A percentile compares a stretch with the other conserved stretches of the same genome.
phyloP scores from a whole-genome alignment of 495 filamentous ascomycete genomes.

The Penicillium atrosanguineum region DNA sequence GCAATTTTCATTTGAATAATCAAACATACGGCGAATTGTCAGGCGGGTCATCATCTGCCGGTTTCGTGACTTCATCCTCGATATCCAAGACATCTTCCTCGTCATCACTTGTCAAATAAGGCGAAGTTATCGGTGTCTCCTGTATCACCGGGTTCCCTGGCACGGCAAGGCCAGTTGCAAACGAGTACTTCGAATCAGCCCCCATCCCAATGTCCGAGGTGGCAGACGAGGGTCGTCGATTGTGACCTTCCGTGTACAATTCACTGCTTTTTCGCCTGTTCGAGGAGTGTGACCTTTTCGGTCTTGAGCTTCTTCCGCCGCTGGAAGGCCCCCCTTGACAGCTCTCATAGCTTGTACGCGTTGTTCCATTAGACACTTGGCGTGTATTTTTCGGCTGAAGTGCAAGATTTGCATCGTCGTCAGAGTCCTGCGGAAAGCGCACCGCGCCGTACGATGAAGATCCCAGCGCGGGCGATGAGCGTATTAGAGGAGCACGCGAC shows the following conservation, averaged over 20 bases:
- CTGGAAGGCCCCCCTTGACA: constrained; percentile 17
- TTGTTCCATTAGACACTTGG: neutral
- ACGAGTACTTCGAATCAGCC: constrained; percentile 29
- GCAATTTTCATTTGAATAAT: too few relatives aligned
- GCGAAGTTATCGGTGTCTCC: constrained; percentile 19
- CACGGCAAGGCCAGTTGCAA: constrained; percentile 27
- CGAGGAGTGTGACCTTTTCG: constrained; percentile 18
- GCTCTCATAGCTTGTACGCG: constrained; percentile 15
- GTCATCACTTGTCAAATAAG: constrained; percentile 23
- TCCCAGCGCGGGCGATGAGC: constrained; percentile 55
- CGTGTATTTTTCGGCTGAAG: neutral
- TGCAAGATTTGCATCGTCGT: constrained; percentile 4
- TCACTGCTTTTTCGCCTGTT: constrained; percentile 19
- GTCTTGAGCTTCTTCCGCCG: constrained; percentile 3
- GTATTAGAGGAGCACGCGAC: constrained; percentile 56
- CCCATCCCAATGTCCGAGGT: constrained; percentile 30
- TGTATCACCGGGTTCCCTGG: constrained; percentile 22
- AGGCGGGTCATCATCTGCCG: constrained; percentile 26
- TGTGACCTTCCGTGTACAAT: constrained; percentile 9
- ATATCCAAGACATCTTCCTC: constrained; percentile 24
- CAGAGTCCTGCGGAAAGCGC: constrained; percentile 23
- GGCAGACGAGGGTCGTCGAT: constrained; percentile 23
- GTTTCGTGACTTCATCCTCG: constrained; percentile 26
- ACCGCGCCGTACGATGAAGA: constrained; percentile 59
- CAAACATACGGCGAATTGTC: constrained; percentile 30